Evolutionary conservation across 2,329 filamentous ascomycete genomes (phyloP).

Genomic region (Claviceps paspali): DNA sequence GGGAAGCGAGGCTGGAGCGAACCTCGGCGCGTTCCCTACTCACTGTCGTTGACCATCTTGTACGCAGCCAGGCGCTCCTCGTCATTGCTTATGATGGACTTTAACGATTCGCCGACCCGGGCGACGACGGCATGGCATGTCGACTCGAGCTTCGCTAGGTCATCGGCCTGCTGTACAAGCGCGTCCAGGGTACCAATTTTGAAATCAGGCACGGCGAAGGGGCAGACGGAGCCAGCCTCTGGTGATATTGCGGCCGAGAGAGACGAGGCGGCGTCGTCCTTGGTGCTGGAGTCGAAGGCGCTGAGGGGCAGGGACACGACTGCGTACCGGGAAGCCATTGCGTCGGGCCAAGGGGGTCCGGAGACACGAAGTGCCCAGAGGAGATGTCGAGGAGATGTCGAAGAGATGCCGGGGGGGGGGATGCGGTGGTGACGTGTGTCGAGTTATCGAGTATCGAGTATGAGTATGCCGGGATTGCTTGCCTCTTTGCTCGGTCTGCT

Average conservation of each 20-base stretch:
- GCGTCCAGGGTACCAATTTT: constrained; percentile 96
- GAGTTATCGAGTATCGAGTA: too few relatives aligned
- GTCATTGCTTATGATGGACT: constrained; percentile 68
- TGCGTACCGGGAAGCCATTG: constrained; percentile 54
- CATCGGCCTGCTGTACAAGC: constrained; percentile 90
- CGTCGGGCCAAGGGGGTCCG: constrained; percentile 2
- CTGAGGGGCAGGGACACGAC: constrained; percentile 82
- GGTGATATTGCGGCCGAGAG: constrained; percentile 56
- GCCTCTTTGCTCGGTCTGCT: too few relatives aligned
- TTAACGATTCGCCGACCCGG: constrained; percentile 79
- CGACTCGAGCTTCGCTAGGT: constrained; percentile 73
- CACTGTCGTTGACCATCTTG: constrained; percentile 90
- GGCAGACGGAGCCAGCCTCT: constrained; percentile 60
- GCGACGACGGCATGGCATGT: constrained; percentile 67
- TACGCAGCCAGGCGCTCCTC: constrained; percentile 71
- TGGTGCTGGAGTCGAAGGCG: constrained; percentile 66
- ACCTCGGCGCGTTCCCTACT: constrained; percentile 16
- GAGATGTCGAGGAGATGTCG: background rate
- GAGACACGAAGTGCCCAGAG: background rate
- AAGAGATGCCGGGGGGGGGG: too few relatives aligned
- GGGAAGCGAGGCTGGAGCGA: constrained; percentile 10
- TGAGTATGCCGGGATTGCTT: too few relatives aligned
- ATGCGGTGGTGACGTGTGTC: too few relatives aligned
- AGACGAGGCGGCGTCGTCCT: constrained; percentile 65
- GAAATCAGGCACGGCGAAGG: constrained; percentile 80